Percentiles rank a stretch among this genome's conserved stretches.
phyloP scores from a whole-genome alignment of 495 filamentous ascomycete genomes.

The Xylaria intraflava region DNA sequence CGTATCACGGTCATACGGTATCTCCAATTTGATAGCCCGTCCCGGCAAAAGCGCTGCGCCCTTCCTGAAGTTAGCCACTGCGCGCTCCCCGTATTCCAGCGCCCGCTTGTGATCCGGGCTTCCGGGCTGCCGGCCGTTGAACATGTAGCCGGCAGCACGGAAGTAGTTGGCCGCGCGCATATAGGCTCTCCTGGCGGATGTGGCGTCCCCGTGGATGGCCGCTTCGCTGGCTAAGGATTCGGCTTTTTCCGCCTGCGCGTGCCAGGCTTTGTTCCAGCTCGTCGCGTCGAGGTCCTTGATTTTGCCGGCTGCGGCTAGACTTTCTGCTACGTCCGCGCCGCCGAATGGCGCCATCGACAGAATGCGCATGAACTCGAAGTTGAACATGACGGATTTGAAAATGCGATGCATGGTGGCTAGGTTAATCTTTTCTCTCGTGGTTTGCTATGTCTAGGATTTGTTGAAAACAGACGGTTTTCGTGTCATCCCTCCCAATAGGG shows the following conservation, averaged over 20 bases:
- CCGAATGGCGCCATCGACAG: conserved; percentile 23
- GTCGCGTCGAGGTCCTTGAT: conserved; percentile 30
- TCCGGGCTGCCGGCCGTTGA: no score
- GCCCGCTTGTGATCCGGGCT: no score
- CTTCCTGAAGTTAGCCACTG: no score
- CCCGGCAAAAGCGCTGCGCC: no score
- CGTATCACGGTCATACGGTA: no score
- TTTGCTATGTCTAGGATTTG: no score
- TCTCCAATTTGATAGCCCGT: no score
- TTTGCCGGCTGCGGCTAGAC: conserved; percentile 21
- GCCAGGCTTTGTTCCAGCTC: conserved; percentile 27
- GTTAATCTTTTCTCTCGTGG: no score
- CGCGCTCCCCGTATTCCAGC: no score
- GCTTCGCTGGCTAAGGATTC: conserved; percentile 42
- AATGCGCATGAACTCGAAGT: conserved; percentile 35
- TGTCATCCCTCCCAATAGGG: no score
- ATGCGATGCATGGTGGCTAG: not conserved
- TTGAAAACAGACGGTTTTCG: no score
- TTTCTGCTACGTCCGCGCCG: conserved; percentile 30
- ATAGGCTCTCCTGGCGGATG: conserved; percentile 18
- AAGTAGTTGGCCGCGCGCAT: conserved; percentile 30
- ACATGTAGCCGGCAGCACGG: conserved; percentile 3
- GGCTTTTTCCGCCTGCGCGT: conserved; percentile 15
- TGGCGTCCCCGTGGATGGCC: conserved; percentile 28
- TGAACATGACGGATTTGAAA: conserved; percentile 16